Conservation (phyloP, 768 basidiomycete genomes). For the Agrocybe pediades region DNA sequence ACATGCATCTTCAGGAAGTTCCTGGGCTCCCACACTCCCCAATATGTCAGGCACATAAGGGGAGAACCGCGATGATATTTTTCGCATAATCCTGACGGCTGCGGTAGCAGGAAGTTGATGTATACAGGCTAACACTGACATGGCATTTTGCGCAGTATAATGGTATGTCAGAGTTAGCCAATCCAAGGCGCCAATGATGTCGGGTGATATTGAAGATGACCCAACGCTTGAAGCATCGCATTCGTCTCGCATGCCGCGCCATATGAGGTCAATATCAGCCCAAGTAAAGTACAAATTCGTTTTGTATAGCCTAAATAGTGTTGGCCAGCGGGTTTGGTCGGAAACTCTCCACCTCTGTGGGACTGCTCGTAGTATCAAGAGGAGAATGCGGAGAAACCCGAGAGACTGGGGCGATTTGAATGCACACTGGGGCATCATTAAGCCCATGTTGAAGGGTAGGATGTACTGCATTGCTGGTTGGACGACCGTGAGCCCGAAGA, state of each 20-base stretch:
- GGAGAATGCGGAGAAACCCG: conserved; percentile 8
- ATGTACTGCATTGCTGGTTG: conserved; percentile 7
- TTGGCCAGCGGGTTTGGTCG: not conserved
- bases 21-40: not conserved
- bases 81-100: conserved; percentile 2
- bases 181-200: conserved; percentile 5
- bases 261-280: conserved; percentile 9
- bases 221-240: not conserved
- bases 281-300: conserved; percentile 7
- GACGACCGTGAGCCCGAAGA: not conserved
- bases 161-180: conserved; percentile 5
- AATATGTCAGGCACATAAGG: not conserved
- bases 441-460: not conserved
- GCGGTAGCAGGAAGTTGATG: not conserved
- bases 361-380: not conserved
- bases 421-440: conserved; percentile 6
- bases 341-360: not conserved
- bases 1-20: conserved; percentile 1
- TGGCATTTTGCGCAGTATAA: conserved; percentile 3
- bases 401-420: conserved; percentile 14
- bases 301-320: not conserved
- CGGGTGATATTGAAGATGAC: not conserved
- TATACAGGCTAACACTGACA: conserved; percentile 6
- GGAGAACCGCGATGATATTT: not conserved
- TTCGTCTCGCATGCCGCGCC: conserved; percentile 5